phyloP scores from a whole-genome alignment of 306 rosid genomes.

The Malus fusca region DNA sequence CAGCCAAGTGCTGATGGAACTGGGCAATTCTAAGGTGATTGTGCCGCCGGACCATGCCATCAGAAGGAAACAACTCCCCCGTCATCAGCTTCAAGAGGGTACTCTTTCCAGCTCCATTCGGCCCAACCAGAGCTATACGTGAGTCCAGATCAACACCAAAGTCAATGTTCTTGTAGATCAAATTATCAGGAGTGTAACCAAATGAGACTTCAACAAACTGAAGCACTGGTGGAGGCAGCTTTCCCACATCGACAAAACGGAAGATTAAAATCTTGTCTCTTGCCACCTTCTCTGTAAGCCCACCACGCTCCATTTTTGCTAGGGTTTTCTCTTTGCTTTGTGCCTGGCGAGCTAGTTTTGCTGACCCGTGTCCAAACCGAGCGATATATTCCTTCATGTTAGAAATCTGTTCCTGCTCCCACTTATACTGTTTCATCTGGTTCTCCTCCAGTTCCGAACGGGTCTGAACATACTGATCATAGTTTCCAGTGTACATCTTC shows the following conservation, averaged over 20 bases:
- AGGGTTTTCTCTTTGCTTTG: constrained; percentile 97
- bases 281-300: constrained; percentile 86
- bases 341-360: constrained; percentile 96
- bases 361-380: constrained; percentile 97
- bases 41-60: constrained; percentile 98
- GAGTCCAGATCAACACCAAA: constrained; percentile 97
- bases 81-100: constrained; percentile 96
- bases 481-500: constrained; percentile 81
- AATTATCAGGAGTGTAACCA: constrained; percentile 89
- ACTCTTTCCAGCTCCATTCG: constrained; percentile 99
- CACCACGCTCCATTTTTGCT: constrained; percentile 98
- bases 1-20: constrained; percentile 91
- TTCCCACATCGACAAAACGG: constrained; percentile 92
- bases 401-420: constrained; percentile 99
- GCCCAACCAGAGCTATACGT: constrained; percentile 91
- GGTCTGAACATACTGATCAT: constrained; percentile 91
- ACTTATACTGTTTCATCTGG: constrained; percentile 95
- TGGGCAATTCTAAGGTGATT: constrained; percentile 98
- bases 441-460: constrained; percentile 92
- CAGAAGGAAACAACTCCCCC: constrained; percentile 70
- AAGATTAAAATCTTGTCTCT: constrained; percentile 77
- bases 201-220: constrained; percentile 91
- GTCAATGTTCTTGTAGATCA: constrained; percentile 78
- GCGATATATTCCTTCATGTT: constrained; percentile 96
- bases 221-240: constrained; percentile 98